Base-by-base conservation (phyloP, 495 filamentous ascomycete genomes). In the Talaromyces proteolyticus region DNA sequence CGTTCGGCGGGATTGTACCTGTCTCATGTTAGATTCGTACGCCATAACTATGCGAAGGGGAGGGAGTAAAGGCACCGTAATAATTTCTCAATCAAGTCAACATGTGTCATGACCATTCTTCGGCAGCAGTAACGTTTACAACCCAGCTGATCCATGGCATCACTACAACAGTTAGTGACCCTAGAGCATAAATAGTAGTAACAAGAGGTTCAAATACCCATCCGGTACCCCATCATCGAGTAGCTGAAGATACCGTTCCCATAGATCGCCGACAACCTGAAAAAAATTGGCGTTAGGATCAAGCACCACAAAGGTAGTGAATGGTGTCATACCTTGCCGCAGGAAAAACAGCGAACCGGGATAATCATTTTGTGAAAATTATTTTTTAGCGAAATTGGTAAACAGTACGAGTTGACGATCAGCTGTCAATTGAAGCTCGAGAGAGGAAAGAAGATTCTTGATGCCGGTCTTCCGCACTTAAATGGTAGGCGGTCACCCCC, bases 21-120 rank as follows among this genome's bases (percentile, higher is more conserved):
- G 29, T 17, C 3, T 29, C 36, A 19, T 2, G 16, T n/a, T n/a
- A n/a, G n/a, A n/a, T n/a, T n/a, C n/a, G n/a, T n/a, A n/a, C n/a
- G n/a, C n/a, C n/a, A n/a, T n/a, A n/a, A n/a, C n/a, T n/a, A n/a
- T n/a, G n/a, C n/a, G n/a, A n/a, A n/a, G n/a, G n/a, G n/a, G n/a
- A n/a, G n/a, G n/a, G n/a, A n/a, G n/a, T n/a, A n/a, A n/a, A n/a
- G n/a, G n/a, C 80, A 97, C 91, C 92, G 89, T 20, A 98, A 78
- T 17, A 98, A 79, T 75, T 98, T 98, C 78, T 98, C 93, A 54
- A 98, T 97, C 47, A 98, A 74, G 64, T 98, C 93, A 53, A 98
- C 94, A 65, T 98, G 93, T n/a, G 93, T 98, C 89, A 98, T 95
- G 58, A 98, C 77, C 93, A 98, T 98, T 63, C 93, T 83, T 42